These are phyloP conservation scores for Pyricularia sp. DNA, from an alignment of 2,329 filamentous ascomycete genomes.

Conservation along the genomic window DNA sequence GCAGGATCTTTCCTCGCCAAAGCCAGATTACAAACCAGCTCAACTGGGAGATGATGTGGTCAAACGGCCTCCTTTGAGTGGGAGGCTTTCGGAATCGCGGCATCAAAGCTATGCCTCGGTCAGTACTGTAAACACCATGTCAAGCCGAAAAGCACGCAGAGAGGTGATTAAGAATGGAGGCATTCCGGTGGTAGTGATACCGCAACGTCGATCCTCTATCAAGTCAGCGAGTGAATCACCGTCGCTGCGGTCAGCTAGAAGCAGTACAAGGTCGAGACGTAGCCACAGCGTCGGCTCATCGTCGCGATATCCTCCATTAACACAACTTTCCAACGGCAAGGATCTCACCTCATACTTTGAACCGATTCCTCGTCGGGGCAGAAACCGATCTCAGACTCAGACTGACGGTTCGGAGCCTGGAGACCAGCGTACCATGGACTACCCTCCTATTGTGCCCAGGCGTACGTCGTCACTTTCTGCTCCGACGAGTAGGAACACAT, in stretches of 20 bases:
- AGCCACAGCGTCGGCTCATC: constrained; percentile 39
- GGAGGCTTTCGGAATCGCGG: constrained; percentile 17
- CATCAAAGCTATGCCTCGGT: constrained; percentile 37
- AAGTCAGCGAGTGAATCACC: constrained; percentile 34
- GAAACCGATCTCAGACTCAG: constrained; percentile 33
- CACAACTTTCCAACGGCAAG: constrained; percentile 26
- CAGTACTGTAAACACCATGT: constrained; percentile 33
- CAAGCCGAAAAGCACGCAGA: constrained; percentile 41
- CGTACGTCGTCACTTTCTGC: constrained; percentile 50
- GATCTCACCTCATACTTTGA: constrained; percentile 31
- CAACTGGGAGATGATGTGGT: constrained; percentile 14
- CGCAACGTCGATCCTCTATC: constrained; percentile 41
- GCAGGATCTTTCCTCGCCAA: constrained; percentile 26
- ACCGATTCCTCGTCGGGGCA: constrained; percentile 24
- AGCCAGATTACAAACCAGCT: constrained; percentile 25
- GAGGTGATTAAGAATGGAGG: constrained; percentile 46
- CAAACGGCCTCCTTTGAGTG: constrained; percentile 16
- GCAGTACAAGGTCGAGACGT: constrained; percentile 34
- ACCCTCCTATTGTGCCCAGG: constrained; percentile 41
- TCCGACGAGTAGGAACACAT: constrained; percentile 45
- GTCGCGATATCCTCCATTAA: constrained; percentile 16
- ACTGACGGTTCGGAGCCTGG: constrained; percentile 29
- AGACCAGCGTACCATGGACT: constrained; percentile 46
- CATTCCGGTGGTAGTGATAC: constrained; percentile 50
- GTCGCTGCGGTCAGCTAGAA: constrained; percentile 49